Percentiles rank a stretch among this genome's conserved stretches.
These are phyloP conservation scores for Scedosporium boydii DNA, from an alignment of 2,329 filamentous ascomycete genomes.

Conservation along the genomic window DNA sequence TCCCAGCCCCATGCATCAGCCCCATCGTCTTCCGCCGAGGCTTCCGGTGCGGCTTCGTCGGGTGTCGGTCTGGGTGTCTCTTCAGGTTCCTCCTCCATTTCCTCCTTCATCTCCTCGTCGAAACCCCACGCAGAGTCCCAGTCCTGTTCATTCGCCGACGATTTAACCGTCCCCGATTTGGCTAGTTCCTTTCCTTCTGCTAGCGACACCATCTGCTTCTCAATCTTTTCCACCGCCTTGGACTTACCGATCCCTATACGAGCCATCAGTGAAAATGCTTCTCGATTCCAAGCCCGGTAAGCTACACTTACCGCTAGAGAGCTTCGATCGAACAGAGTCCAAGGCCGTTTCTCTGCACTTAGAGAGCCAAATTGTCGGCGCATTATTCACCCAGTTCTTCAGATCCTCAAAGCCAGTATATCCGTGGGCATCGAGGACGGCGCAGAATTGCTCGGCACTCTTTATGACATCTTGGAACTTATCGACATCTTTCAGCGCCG, in stretches of 20 bases:
- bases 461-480: slow-evolving; percentile 64
- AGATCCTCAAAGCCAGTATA: slow-evolving; percentile 58
- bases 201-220: slow-evolving; percentile 68
- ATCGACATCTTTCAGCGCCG: slow-evolving; percentile 60
- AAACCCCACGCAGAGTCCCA: slow-evolving; percentile 80
- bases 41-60: slow-evolving; percentile 9
- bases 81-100: slow-evolving; percentile 15
- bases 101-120: slow-evolving; percentile 31
- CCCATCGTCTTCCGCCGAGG: slow-evolving; percentile 28
- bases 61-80: slow-evolving; percentile 14
- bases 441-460: slow-evolving; percentile 54
- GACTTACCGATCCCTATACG: slow-evolving; percentile 43
- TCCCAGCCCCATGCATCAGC: slow-evolving; percentile 80
- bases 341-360: slow-evolving; percentile 75
- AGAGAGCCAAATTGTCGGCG: slow-evolving; percentile 74
- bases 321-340: slow-evolving; percentile 59
- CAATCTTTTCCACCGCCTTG: slow-evolving; percentile 69
- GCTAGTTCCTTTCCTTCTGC: slow-evolving; percentile 56
- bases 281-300: background rate
- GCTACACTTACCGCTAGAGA: slow-evolving; percentile 43
- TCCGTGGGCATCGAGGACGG: slow-evolving; percentile 47
- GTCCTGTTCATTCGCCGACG: slow-evolving; percentile 42
- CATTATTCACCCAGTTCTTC: slow-evolving; percentile 69
- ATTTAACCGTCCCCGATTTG: slow-evolving; percentile 37
- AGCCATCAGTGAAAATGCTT: no score